Evolutionary conservation across 257 asterid species (phyloP), one percentile per base, ranked within the genome.

Genomic region (Fraxinus cuspidata): DNA sequence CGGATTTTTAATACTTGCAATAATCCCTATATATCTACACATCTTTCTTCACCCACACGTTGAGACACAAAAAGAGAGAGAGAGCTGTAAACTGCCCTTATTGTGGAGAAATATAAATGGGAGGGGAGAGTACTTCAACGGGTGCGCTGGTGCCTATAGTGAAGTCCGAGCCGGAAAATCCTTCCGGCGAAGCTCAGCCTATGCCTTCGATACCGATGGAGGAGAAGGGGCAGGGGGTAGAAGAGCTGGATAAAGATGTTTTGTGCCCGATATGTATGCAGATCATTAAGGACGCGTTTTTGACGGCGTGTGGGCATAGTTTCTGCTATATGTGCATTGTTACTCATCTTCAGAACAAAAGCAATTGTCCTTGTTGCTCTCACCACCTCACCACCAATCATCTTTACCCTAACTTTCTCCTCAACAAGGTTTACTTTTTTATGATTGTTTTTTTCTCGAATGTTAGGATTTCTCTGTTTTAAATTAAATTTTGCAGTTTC

Each of bases 231-330:
- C 64, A 16, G 81, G 84, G 51, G 80, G 87, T 73, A 60, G 64
- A 8, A 74, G 89, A 70, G 16, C 53, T 87, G 76, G 97, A 94
- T 77, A 89, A 84, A 73, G 99, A 95, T 68, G 72, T 92, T 65
- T 73, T 92, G 81, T 95, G 99, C 77, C 99, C 98, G 77, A 95
- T 95, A 66, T 93, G 99, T 87, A 91, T 95, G 96, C 97, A 95
- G 74, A 81, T 89, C 63, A 93, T 95, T 0, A 93, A 89, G 88
- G 99, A 93, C 49, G 98, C 98, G 1, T 95, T 93, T 40, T 65
- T 93, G 19, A 95, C 98, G 27, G 83, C 92, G 0, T 95, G 99
- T 69, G 99, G 99, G 0, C 99, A 95, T 83, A 95, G 93, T 78
- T 95, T 91, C 75, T 95, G 99, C 85, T 95, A 90, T 80, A 91